Evolutionary conservation across 1,139 yeast genomes (phyloP).

Genomic region (Yamadazyma dushanensis): DNA sequence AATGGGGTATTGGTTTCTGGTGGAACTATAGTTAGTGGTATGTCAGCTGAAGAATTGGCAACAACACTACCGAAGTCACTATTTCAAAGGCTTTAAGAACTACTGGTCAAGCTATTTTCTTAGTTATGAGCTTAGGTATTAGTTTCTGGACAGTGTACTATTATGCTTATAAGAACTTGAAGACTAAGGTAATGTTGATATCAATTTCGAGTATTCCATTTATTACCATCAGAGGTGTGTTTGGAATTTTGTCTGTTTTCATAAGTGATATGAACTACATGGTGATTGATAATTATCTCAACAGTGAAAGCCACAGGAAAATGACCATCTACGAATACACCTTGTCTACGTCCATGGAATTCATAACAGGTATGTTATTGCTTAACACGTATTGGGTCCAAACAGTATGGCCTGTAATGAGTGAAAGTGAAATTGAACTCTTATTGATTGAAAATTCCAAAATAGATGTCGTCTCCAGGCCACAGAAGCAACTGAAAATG

Average conservation of each 20-base stretch:
- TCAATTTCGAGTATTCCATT: conserved; percentile 15
- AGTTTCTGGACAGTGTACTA: conserved; percentile 21
- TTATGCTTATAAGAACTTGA: conserved; percentile 20
- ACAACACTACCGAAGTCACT: conserved; percentile 12
- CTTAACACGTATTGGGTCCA: not conserved
- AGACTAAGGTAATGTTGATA: conserved; percentile 11
- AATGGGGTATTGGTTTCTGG: conserved; percentile 35
- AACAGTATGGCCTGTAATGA: too few species aligned
- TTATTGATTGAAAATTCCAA: too few species aligned
- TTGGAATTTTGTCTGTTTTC: conserved; percentile 9
- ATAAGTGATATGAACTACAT: conserved; percentile 14
- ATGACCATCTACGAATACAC: conserved; percentile 35
- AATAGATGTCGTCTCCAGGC: too few species aligned
- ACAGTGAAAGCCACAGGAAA: conserved; percentile 17
- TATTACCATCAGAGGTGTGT: conserved; percentile 10
- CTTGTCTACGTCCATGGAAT: conserved; percentile 40
- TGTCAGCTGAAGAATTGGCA: conserved; percentile 13
- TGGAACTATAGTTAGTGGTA: conserved; percentile 28
- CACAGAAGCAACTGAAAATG: too few species aligned
- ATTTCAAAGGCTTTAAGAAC: conserved; percentile 33
- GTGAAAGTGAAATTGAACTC: too few species aligned
- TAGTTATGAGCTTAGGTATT: conserved; percentile 23
- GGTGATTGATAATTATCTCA: conserved; percentile 26
- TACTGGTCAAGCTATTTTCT: conserved; percentile 33
- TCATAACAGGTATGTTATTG: conserved; percentile 19